These are phyloP conservation scores for Septoria petroselini DNA, from an alignment of 2,329 filamentous ascomycete genomes.

Conservation along the genomic window DNA sequence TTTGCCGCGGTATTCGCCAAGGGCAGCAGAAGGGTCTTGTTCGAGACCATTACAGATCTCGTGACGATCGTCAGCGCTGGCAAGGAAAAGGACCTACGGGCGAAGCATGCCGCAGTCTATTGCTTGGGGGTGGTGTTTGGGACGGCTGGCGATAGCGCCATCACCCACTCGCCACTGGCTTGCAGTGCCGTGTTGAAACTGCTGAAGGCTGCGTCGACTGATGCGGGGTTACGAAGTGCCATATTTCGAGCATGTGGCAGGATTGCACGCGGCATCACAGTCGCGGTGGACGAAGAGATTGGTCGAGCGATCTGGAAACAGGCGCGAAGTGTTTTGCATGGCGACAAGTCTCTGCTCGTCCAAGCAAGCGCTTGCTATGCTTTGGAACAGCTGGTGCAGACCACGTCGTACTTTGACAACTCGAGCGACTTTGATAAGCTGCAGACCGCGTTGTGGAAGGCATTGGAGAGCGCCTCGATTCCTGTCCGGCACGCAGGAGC, in stretches of 20 bases:
- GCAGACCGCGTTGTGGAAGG: constrained; percentile 77
- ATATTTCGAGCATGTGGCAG: constrained; percentile 73
- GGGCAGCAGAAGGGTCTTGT: constrained; percentile 86
- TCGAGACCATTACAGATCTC: constrained; percentile 91
- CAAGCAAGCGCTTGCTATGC: constrained; percentile 76
- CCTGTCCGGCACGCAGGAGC: constrained; percentile 82
- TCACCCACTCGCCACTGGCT: constrained; percentile 73
- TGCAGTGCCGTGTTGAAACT: constrained; percentile 72
- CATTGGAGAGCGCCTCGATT: constrained; percentile 72
- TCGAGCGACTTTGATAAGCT: constrained; percentile 86
- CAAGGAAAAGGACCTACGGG: constrained; percentile 76
- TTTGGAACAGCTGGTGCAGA: constrained; percentile 67
- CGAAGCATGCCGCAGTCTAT: constrained; percentile 81
- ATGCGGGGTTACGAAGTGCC: constrained; percentile 78
- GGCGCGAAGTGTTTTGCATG: constrained; percentile 68
- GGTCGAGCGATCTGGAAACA: constrained; percentile 95
- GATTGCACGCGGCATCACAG: constrained; percentile 69
- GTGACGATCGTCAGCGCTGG: constrained; percentile 67
- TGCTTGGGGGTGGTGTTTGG: constrained; percentile 87
- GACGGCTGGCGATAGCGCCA: constrained; percentile 88
- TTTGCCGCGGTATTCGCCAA: constrained; percentile 77
- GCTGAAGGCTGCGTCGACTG: constrained; percentile 71
- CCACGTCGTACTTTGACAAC: constrained; percentile 81
- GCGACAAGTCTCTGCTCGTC: constrained; percentile 80
- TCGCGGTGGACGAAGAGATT: constrained; percentile 75